Conservation (phyloP, 148 eudicot genomes). For the Tetragonia tetragonoides region DNA sequence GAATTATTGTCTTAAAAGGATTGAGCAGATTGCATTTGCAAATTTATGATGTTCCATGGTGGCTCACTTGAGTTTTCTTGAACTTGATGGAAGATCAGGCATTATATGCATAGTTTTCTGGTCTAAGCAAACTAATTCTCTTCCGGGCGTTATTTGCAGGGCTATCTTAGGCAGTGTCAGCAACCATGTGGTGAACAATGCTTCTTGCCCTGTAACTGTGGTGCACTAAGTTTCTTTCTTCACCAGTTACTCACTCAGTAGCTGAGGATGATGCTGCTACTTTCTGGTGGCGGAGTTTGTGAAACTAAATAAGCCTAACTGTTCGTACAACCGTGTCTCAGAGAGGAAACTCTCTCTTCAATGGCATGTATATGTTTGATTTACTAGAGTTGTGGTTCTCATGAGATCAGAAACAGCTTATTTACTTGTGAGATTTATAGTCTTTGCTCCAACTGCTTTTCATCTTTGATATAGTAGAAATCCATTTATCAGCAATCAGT, state of each 20-base stretch:
- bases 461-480: too few relatives aligned
- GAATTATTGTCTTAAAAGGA: neutral
- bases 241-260: neutral
- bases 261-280: neutral
- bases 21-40: neutral
- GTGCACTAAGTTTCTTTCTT: constrained; percentile 37
- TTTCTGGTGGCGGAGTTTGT: neutral
- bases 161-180: constrained; percentile 89
- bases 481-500: too few relatives aligned
- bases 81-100: neutral
- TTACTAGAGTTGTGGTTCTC: neutral
- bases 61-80: too few relatives aligned
- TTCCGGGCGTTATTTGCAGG: constrained; percentile 41
- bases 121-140: neutral
- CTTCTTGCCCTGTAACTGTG: constrained; percentile 82
- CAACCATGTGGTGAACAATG: constrained; percentile 75
- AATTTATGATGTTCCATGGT: too few relatives aligned
- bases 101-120: neutral
- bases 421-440: neutral
- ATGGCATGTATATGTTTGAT: neutral
- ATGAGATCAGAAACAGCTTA: neutral
- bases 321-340: neutral
- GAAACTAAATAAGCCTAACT: constrained; percentile 2
- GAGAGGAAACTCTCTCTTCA: neutral
- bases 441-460: neutral